Evolutionary conservation across 768 basidiomycete genomes (phyloP).

Genomic region (Lyophyllum decastes): DNA sequence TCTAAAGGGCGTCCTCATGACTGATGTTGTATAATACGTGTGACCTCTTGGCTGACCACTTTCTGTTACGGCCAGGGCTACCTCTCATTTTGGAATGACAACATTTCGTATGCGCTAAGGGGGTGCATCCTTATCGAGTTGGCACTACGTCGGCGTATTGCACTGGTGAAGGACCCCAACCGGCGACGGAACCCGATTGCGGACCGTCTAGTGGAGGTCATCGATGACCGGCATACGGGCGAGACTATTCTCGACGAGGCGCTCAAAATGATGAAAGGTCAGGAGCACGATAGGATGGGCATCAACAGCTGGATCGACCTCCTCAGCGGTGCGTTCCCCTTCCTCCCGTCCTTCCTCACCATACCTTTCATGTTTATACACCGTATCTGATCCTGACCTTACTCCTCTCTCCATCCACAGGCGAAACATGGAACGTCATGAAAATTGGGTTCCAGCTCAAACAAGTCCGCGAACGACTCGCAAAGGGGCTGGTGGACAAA

Average conservation of each 20-base stretch:
- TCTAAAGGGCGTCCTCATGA: too few relatives aligned
- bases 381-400: not conserved
- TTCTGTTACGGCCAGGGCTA: conserved; percentile 55
- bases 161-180: conserved; percentile 82
- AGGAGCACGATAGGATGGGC: conserved; percentile 71
- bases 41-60: not conserved
- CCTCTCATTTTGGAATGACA: conserved; percentile 99
- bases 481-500: conserved; percentile 97
- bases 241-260: conserved; percentile 97
- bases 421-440: conserved; percentile 99
- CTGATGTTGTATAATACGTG: too few relatives aligned
- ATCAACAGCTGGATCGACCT: conserved; percentile 96
- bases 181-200: conserved; percentile 72
- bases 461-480: conserved; percentile 96
- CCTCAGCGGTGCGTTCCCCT: conserved; percentile 72
- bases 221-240: conserved; percentile 90
- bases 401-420: conserved; percentile 46
- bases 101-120: conserved; percentile 97
- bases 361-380: not conserved
- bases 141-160: conserved; percentile 92
- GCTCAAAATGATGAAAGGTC: conserved; percentile 90
- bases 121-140: conserved; percentile 98
- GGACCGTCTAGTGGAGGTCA: conserved; percentile 87
- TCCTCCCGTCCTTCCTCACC: not conserved
- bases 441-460: conserved; percentile 99